phyloP scores from a whole-genome alignment of 306 rosid genomes.

The Acacia acuminata region DNA sequence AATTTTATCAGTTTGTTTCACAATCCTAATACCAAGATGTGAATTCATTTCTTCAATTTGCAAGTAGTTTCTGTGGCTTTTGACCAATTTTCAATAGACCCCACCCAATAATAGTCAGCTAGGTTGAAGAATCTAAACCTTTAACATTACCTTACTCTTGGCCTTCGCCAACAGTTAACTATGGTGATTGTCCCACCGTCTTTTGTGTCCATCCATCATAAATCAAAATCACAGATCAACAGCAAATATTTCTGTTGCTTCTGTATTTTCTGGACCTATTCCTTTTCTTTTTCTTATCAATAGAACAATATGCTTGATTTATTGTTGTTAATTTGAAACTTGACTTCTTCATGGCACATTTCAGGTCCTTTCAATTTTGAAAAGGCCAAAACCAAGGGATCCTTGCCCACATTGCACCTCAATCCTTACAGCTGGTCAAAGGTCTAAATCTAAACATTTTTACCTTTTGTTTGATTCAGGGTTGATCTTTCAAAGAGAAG shows the following conservation, averaged over 20 bases:
- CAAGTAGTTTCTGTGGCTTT: background rate
- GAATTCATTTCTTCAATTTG: background rate
- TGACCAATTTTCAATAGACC: background rate
- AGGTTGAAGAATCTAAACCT: background rate
- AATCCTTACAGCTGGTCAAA: slow-evolving; percentile 96
- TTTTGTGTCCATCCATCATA: background rate
- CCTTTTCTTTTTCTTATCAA: background rate
- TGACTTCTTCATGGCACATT: slow-evolving; percentile 22
- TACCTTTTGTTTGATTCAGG: background rate
- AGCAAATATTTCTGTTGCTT: background rate
- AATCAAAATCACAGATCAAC: background rate
- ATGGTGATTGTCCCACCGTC: background rate
- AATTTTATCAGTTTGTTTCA: background rate
- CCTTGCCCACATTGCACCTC: slow-evolving; percentile 67
- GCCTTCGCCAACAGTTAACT: background rate
- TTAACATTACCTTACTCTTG: background rate
- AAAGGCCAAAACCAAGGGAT: slow-evolving; percentile 51
- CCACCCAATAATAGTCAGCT: background rate
- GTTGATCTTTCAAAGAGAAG: background rate
- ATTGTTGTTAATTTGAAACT: background rate
- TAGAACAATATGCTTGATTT: background rate
- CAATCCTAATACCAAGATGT: background rate
- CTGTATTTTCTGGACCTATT: background rate
- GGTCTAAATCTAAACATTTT: slow-evolving; percentile 43
- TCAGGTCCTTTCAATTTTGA: slow-evolving; percentile 93